Evolutionary conservation across 495 filamentous ascomycete species (phyloP).

Genomic region (Rhypophila decipiens): DNA sequence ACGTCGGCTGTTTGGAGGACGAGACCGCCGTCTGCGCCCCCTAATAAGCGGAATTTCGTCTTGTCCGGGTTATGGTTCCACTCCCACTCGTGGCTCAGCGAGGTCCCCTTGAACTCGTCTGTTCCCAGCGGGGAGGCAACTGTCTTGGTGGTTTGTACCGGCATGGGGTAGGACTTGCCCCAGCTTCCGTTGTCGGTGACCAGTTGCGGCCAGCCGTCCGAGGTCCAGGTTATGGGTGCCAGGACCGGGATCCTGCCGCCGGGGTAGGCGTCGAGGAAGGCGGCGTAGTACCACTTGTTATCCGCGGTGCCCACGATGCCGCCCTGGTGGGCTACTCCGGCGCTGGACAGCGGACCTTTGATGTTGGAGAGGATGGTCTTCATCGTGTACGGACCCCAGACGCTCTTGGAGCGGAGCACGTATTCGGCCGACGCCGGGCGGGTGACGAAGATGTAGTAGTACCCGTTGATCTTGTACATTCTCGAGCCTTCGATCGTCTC

Average conservation of each 20-base stretch:
- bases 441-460: conserved; percentile 49
- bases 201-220: conserved; percentile 44
- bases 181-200: conserved; percentile 34
- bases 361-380: conserved; percentile 31
- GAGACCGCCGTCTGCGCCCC: conserved; percentile 24
- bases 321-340: conserved; percentile 48
- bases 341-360: conserved; percentile 34
- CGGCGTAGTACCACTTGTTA: conserved; percentile 54
- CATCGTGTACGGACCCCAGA: conserved; percentile 41
- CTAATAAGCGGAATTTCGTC: conserved; percentile 16
- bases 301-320: conserved; percentile 47
- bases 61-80: conserved; percentile 59
- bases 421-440: conserved; percentile 38
- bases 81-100: conserved; percentile 45
- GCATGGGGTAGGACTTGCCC: conserved; percentile 38
- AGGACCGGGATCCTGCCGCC: conserved; percentile 52
- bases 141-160: conserved; percentile 24
- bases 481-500: conserved; percentile 48
- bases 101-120: conserved; percentile 36
- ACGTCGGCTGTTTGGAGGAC: conserved; percentile 44
- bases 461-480: conserved; percentile 49
- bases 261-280: conserved; percentile 50
- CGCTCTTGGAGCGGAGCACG: conserved; percentile 42
- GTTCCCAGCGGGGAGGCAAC: conserved; percentile 23
- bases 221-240: conserved; percentile 44